phyloP scores from a whole-genome alignment of 345 rosid genomes.

The Eucalyptus guilfoylei region DNA sequence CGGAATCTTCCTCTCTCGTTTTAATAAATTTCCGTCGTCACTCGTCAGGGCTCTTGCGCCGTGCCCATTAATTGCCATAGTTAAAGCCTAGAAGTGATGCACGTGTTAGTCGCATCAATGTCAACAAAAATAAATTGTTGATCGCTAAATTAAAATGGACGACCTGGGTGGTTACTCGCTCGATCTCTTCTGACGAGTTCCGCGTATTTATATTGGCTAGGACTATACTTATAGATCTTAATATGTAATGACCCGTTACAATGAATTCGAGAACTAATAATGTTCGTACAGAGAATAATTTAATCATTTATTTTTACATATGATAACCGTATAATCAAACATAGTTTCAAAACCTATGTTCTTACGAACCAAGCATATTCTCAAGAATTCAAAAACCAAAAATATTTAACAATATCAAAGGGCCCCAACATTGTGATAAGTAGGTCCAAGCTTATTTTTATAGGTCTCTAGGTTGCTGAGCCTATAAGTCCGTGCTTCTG shows the following conservation, averaged over 20 bases:
- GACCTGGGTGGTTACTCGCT: background rate
- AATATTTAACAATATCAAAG: background rate
- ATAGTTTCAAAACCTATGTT: rapidly evolving
- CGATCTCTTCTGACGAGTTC: background rate
- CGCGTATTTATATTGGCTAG: background rate
- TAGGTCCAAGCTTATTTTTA: background rate
- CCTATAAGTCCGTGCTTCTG: rapidly evolving
- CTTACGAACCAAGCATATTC: background rate
- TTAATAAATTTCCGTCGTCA: background rate
- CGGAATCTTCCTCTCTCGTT: background rate
- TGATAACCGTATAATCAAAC: rapidly evolving
- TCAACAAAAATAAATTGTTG: too few species aligned
- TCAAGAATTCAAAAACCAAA: background rate
- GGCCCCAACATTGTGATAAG: rapidly evolving
- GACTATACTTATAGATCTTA: background rate
- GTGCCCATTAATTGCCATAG: background rate
- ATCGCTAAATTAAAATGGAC: background rate
- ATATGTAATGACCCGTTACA: background rate
- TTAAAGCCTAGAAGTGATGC: background rate
- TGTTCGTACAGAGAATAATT: rapidly evolving
- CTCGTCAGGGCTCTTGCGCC: background rate
- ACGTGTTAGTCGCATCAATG: background rate
- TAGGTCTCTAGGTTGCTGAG: rapidly evolving
- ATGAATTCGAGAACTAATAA: background rate
- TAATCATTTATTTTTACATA: background rate